Evolutionary conservation across 2,329 filamentous ascomycete species (phyloP).

Genomic region (Botryosphaeria dothidea): DNA sequence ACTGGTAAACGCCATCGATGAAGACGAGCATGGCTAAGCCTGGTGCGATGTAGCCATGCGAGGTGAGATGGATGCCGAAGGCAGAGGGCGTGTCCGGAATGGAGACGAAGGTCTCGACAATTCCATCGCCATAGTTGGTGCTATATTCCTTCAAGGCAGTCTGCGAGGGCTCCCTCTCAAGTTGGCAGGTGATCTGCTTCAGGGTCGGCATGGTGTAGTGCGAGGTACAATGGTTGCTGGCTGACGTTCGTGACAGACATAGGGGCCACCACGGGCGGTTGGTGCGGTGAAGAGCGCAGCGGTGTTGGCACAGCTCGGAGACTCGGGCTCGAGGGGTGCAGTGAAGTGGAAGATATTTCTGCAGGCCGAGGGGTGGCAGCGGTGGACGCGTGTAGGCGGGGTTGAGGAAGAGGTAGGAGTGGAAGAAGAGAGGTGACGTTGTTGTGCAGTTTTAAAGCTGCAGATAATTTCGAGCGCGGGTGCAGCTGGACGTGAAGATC

Average conservation of each 20-base stretch:
- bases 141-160: conserved; percentile 51
- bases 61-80: conserved; percentile 53
- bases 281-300: too few species aligned
- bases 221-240: too few species aligned
- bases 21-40: conserved; percentile 58
- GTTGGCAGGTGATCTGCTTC: conserved; percentile 53
- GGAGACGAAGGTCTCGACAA: conserved; percentile 54
- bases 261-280: too few species aligned
- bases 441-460: background rate
- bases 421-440: background rate
- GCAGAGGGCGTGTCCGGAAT: conserved; percentile 46
- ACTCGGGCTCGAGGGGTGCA: too few species aligned
- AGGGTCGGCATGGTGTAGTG: conserved; percentile 53
- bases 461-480: background rate
- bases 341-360: too few species aligned
- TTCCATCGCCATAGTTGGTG: conserved; percentile 52
- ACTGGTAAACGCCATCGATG: conserved; percentile 60
- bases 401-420: background rate
- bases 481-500: background rate
- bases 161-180: conserved; percentile 50
- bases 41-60: conserved; percentile 52
- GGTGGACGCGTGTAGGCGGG: too few species aligned
- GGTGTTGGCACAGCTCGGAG: too few species aligned
- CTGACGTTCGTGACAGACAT: too few species aligned
- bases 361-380: too few species aligned